Percentiles rank a stretch among this genome's conserved stretches.
Evolutionary conservation across 805 yeast genomes (phyloP).

Genomic region (Clavispora fructus): DNA sequence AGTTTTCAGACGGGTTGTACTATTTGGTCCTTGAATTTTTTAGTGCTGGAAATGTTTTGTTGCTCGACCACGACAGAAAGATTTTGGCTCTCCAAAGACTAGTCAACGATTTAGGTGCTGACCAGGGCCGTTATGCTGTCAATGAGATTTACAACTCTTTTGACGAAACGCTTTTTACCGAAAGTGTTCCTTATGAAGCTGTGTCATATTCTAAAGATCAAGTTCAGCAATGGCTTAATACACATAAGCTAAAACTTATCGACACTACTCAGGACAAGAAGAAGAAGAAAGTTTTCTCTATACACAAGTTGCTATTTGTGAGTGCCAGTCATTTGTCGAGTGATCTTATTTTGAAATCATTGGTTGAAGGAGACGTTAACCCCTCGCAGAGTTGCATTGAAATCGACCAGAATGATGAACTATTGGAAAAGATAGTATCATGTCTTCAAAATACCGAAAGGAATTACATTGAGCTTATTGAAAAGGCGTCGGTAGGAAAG

Average conservation of each 20-base stretch:
- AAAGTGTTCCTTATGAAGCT: constrained; percentile 8
- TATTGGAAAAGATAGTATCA: constrained; percentile 27
- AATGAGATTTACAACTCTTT: constrained; percentile 67
- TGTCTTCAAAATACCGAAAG: constrained; percentile 46
- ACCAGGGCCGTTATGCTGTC: constrained; percentile 61
- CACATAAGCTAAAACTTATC: constrained; percentile 24
- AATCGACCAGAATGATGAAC: constrained; percentile 20
- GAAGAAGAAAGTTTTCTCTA: constrained; percentile 43
- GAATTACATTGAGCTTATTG: constrained; percentile 34
- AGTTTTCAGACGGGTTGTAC: constrained; percentile 76
- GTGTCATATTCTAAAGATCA: constrained; percentile 23
- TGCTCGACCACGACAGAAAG: constrained; percentile 62
- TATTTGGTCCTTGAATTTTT: constrained; percentile 85
- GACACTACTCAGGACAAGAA: constrained; percentile 2
- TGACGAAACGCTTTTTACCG: constrained; percentile 44
- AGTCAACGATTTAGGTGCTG: constrained; percentile 63
- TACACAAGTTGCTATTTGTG: constrained; percentile 65
- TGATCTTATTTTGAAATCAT: constrained; percentile 62
- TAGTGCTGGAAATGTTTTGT: constrained; percentile 87
- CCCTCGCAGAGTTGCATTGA: constrained; percentile 37
- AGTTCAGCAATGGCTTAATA: constrained; percentile 36
- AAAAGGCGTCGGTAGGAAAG: constrained; percentile 23
- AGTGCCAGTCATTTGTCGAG: constrained; percentile 73
- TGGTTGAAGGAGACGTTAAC: constrained; percentile 43
- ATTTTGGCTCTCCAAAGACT: constrained; percentile 73